phyloP scores from a whole-genome alignment of 1,139 yeast species.

The Torulaspora globosa region DNA sequence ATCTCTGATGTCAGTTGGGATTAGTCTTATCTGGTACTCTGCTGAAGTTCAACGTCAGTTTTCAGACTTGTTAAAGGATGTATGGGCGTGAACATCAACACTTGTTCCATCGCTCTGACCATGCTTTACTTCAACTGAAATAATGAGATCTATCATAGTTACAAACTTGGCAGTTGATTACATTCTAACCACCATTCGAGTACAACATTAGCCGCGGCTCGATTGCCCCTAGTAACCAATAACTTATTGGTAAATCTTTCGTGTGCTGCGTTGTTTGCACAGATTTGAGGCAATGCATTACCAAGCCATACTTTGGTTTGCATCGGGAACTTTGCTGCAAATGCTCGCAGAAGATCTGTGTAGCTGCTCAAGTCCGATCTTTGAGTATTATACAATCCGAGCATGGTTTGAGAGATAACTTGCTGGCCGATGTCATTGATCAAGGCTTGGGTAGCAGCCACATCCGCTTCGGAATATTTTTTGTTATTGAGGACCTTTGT shows the following conservation, averaged over 20 bases:
- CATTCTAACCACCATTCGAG: conserved; percentile 38
- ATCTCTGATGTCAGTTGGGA: background rate
- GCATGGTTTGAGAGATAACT: conserved; percentile 29
- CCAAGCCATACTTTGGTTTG: conserved; percentile 33
- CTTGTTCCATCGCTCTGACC: background rate
- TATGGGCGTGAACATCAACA: conserved; percentile 16
- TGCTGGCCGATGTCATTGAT: conserved; percentile 29
- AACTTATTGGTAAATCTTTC: conserved; percentile 32
- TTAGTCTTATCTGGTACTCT: background rate
- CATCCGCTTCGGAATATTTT: conserved; percentile 50
- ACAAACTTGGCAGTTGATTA: conserved; percentile 30
- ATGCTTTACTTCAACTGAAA: background rate
- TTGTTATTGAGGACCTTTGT: conserved; percentile 49
- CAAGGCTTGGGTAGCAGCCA: conserved; percentile 37
- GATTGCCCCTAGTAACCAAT: conserved; percentile 34
- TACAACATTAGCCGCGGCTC: conserved; percentile 35
- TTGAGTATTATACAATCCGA: conserved; percentile 34
- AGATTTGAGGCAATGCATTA: conserved; percentile 24
- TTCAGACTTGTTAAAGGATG: conserved; percentile 1
- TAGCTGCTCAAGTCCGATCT: conserved; percentile 35
- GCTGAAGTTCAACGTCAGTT: background rate
- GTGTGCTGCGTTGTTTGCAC: conserved; percentile 27
- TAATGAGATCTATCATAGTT: conserved; percentile 1
- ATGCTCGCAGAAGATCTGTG: conserved; percentile 34
- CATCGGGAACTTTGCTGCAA: conserved; percentile 34